phyloP scores from a whole-genome alignment of 192 early-diverging fungal genomes.

The Podila horticola region DNA sequence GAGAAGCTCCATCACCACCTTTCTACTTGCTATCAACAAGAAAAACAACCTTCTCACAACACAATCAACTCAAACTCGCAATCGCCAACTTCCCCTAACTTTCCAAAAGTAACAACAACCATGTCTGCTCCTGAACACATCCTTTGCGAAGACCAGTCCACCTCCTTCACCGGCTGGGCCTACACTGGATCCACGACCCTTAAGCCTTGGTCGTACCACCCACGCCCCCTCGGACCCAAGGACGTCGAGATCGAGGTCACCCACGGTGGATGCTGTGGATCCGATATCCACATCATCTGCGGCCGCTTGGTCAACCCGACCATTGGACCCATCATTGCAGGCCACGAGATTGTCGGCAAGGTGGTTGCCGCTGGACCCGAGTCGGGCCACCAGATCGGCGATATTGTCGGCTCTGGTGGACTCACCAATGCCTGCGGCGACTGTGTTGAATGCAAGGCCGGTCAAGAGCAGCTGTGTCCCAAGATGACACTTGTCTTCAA shows the following conservation, averaged over 20 bases:
- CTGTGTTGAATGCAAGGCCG: conserved; percentile 47
- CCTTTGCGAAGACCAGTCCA: conserved; percentile 62
- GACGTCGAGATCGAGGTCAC: conserved; percentile 81
- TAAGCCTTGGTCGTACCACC: conserved; percentile 63
- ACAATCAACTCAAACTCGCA: not conserved
- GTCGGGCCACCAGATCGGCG: conserved; percentile 61
- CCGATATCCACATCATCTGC: conserved; percentile 76
- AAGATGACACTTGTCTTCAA: conserved; percentile 65
- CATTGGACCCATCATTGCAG: conserved; percentile 33
- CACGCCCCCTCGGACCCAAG: conserved; percentile 65
- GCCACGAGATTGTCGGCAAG: conserved; percentile 64
- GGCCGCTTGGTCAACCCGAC: conserved; percentile 64
- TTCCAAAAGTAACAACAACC: not conserved
- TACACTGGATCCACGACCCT: conserved; percentile 15
- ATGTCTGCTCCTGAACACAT: not conserved
- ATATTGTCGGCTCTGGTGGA: conserved; percentile 73
- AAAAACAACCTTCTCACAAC: too few relatives aligned
- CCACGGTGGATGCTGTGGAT: conserved; percentile 81
- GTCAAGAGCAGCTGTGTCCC: conserved; percentile 45
- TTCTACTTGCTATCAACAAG: too few relatives aligned
- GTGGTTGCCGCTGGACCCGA: conserved; percentile 48
- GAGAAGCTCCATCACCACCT: too few relatives aligned
- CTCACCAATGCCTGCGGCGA: conserved; percentile 68
- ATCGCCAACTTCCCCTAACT: too few relatives aligned
- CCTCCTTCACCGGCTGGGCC: conserved; percentile 58